A percentile compares a stretch with the other conserved stretches of the same genome.
Evolutionary conservation across 768 basidiomycete genomes (phyloP).

Genomic region (Infundibulicybe gibba): DNA sequence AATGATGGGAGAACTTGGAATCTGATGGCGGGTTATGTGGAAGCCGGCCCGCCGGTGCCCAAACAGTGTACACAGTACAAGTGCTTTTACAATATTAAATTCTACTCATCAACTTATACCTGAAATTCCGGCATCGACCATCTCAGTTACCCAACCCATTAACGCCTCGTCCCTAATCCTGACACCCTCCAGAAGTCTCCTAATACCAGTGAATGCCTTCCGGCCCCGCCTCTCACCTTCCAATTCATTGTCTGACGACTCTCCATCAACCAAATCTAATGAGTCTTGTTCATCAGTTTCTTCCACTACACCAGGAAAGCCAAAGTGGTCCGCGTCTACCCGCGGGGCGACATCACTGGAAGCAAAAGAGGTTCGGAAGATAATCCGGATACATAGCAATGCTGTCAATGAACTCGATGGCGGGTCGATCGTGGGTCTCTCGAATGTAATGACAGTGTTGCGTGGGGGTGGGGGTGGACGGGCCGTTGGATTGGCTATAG

Average conservation of each 20-base stretch:
- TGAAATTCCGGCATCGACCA: slow-evolving; percentile 45
- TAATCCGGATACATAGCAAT: slow-evolving; percentile 75
- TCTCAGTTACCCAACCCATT: slow-evolving; percentile 57
- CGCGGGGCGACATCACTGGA: slow-evolving; percentile 65
- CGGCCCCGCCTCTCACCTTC: slow-evolving; percentile 73
- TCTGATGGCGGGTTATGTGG: too few relatives aligned
- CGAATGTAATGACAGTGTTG: slow-evolving; percentile 54
- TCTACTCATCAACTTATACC: neutral
- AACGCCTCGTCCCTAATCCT: slow-evolving; percentile 61
- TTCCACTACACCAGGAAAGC: slow-evolving; percentile 81
- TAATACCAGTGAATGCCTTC: slow-evolving; percentile 62
- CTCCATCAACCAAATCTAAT: slow-evolving; percentile 40
- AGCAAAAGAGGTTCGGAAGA: slow-evolving; percentile 79
- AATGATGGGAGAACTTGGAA: too few relatives aligned
- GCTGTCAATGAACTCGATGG: slow-evolving; percentile 77
- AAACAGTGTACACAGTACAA: too few relatives aligned
- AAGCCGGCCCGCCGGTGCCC: too few relatives aligned
- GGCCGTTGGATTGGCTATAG: slow-evolving; percentile 57
- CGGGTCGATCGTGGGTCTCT: slow-evolving; percentile 57
- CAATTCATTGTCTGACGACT: slow-evolving; percentile 45
- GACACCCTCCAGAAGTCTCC: slow-evolving; percentile 60
- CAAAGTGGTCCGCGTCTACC: slow-evolving; percentile 82
- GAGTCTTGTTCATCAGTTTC: slow-evolving; percentile 68
- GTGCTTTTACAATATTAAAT: too few relatives aligned
- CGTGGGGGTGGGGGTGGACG: slow-evolving; percentile 74